A percentile compares a stretch with the other conserved stretches of the same genome.
phyloP scores from a whole-genome alignment of 352 stramenopile species.

The Pythium utonaiense region DNA sequence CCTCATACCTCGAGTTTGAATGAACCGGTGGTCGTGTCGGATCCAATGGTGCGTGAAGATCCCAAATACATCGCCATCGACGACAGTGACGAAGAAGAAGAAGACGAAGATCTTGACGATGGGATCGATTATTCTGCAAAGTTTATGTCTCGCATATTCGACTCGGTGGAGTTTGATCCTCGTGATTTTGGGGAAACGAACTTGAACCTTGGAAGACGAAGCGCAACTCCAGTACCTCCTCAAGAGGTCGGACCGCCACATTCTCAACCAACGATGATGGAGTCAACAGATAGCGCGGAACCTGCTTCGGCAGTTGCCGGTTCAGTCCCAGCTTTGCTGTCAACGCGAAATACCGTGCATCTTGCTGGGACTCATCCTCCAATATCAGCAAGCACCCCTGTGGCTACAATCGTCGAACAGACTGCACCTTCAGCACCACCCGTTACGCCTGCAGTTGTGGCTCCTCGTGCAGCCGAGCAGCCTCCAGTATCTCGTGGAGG shows the following conservation, averaged over 20 bases:
- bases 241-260: no score
- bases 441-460: no score
- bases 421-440: not conserved
- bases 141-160: conserved; percentile 42
- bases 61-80: conserved; percentile 14
- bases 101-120: no score
- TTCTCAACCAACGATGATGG: no score
- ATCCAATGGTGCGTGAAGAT: no score
- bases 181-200: conserved; percentile 48
- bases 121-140: not conserved
- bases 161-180: conserved; percentile 32
- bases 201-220: conserved; percentile 36
- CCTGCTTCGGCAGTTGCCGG: no score
- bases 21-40: not conserved
- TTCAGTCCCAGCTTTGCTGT: no score
- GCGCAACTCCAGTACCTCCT: not conserved
- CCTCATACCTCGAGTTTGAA: not conserved
- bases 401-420: not conserved
- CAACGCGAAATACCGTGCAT: no score
- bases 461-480: no score
- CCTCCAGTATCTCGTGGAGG: not conserved
- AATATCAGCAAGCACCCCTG: no score
- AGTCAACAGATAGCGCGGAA: not conserved
- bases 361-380: no score
- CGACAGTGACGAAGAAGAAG: conserved; percentile 18